Evolutionary conservation across 2,329 filamentous ascomycete genomes (phyloP), one percentile per base, ranked within the genome.

Genomic region (Aspergillus uvarum): DNA sequence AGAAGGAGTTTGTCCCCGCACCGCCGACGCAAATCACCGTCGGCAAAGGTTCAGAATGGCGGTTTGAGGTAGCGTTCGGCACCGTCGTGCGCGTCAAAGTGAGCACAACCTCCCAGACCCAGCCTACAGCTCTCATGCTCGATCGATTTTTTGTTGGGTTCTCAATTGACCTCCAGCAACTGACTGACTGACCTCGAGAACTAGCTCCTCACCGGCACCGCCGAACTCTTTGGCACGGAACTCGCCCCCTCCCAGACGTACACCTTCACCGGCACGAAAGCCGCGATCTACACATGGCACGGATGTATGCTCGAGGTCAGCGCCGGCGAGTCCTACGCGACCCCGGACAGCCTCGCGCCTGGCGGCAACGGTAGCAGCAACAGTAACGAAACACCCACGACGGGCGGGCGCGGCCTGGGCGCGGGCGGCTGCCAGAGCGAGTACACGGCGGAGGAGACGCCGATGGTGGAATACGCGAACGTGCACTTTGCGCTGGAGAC

Each of bases 181-280:
- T 55, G 19, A 55, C 53, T 31, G 31, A 32, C 44, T n/a, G 31
- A 22, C 38, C 31, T n/a, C 29, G 61, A 59, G 60, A 24, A 51
- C 48, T 59, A 92, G 80, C 82, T 98, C 26, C 78, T 91, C 58
- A 86, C 84, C 35, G 95, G 95, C 62, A 92, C 89, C 1, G 95
- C 94, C 52, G 95, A 99, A 76, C 87, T 96, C 71, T 96, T 98
- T 73, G 95, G 95, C 72, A 93, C 94, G 58, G 95, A 99, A 79
- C 89, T 99, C 48, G 92, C 92, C 11, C 83, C 86, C 10, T 89
- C 89, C 59, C 89, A 89, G 54, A 83, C 85, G 10, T 98, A 98
- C 79, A 88, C 83, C 32, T 94, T 99, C 76, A 84, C 85, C 50
- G 90, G 91, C 58, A 85, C 85, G 67, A 96, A 96, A 79, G 90